Percentiles rank a stretch among this genome's conserved stretches.
Conservation (phyloP, 495 filamentous ascomycete species). For the Penicillium daleae region DNA sequence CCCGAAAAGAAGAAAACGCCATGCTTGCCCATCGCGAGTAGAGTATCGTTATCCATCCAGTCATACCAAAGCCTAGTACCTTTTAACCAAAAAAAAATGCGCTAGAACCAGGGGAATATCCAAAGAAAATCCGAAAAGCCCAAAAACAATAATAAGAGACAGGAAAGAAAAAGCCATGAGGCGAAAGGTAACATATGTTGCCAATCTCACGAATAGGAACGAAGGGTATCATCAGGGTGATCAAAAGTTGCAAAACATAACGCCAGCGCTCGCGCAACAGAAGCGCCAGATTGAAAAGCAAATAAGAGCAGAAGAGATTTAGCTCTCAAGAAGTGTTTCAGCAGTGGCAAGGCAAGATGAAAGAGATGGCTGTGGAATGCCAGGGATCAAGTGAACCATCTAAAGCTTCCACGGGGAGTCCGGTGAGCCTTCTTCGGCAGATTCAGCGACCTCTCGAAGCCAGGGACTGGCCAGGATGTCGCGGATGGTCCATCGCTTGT, state of each 20-base stretch:
- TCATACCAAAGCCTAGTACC: conserved; percentile 5
- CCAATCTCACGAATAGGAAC: conserved; percentile 12
- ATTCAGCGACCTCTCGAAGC: conserved; percentile 48
- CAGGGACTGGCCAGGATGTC: conserved; percentile 59
- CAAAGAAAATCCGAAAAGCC: background rate
- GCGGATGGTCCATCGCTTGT: conserved; percentile 57
- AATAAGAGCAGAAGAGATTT: conserved; percentile 26
- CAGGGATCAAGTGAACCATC: background rate
- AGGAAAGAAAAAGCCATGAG: background rate
- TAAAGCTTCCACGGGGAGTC: conserved; percentile 45
- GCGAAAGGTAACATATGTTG: conserved; percentile 2
- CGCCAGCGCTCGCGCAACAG: conserved; percentile 7
- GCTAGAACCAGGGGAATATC: background rate
- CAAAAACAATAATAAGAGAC: background rate
- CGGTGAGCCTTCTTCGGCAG: conserved; percentile 31
- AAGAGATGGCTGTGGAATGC: background rate
- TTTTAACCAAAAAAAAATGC: background rate
- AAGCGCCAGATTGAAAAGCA: conserved; percentile 16
- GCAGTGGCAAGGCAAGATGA: background rate
- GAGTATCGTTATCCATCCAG: conserved; percentile 6
- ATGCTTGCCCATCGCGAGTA: conserved; percentile 8
- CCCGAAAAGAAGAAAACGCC: conserved; percentile 11
- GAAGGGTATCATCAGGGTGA: conserved; percentile 29
- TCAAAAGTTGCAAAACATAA: conserved; percentile 4
- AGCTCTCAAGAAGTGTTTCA: conserved; percentile 12